Base-by-base conservation (phyloP, 139 green algal genomes). In the Nannochloris sp. region DNA sequence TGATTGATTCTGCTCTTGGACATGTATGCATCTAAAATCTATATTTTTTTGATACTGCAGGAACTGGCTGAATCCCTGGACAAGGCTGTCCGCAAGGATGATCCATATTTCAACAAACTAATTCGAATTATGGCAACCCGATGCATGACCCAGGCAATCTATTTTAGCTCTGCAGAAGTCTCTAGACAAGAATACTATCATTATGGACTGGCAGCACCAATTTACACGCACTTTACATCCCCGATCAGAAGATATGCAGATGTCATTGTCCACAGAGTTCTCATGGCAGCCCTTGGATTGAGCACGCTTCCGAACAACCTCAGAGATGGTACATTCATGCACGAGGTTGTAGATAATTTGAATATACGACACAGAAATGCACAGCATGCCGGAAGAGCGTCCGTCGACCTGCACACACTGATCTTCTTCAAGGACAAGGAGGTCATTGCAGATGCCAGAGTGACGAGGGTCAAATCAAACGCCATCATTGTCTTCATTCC, bases 141-240 rank as follows among this genome's bases (percentile, higher is more conserved):
- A 30, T 98, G 92, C 87, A 96, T 98, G 91, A 96, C 85, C 13
- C 85, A 93, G 67, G 82, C 79, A 0, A 56, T 77, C 48, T 97
- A 97, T 70, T 88, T 95, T 60, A 81, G 69, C 61, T 86, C 78
- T 1, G 87, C 63, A 3, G 69, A 81, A 30, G 16, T 68, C 30
- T 69, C 75, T 0, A 65, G 68, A 5, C 28, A 80, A 10, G 85
- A 92, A 48, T 95, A 90, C 67, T 62, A 79, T 9, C 91, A 97
- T 71, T 97, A 95, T 70, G 91, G 90, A 25, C 83, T 97, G 59
- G 91, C 91, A 0, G 74, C 89, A 4, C 78, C 82, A 13, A 82
- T 93, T 28, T 98, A 98, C 88, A 97, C 92, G 17, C 92, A 98
- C 79, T 98, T 98, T 80, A 98, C 92, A 13, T 94, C 84, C 2